Conservation (phyloP, 371 early-diverging fungal genomes). For the Syncephalastrum sp. region DNA sequence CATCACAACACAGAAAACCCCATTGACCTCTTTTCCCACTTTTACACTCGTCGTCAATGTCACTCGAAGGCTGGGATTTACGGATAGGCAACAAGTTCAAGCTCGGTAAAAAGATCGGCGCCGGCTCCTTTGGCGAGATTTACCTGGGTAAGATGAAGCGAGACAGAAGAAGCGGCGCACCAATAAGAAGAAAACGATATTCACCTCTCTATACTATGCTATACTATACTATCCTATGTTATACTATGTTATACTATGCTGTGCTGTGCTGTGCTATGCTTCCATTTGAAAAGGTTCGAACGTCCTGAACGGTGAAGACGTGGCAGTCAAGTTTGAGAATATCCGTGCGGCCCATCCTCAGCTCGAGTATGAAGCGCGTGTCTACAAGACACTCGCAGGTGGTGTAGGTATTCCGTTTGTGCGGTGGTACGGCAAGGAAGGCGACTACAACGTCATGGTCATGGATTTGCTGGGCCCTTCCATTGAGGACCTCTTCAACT, state of each 20-base stretch:
- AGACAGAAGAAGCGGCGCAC: constrained; percentile 1
- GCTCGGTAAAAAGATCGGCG: constrained; percentile 96
- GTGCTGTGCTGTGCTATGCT: neutral
- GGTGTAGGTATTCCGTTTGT: constrained; percentile 97
- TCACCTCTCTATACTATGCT: neutral
- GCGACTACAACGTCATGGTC: constrained; percentile 93
- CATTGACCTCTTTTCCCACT: too few species aligned
- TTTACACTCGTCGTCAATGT: constrained; percentile 14
- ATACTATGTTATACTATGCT: too few species aligned
- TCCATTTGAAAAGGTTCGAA: constrained; percentile 69
- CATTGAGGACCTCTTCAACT: constrained; percentile 98
- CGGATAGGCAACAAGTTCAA: constrained; percentile 86
- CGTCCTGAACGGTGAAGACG: constrained; percentile 90
- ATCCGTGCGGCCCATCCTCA: constrained; percentile 93
- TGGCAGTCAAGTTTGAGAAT: constrained; percentile 94
- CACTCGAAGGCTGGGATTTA: constrained; percentile 43
- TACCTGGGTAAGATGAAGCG: constrained; percentile 72
- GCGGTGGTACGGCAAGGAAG: constrained; percentile 90
- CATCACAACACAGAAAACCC: too few species aligned
- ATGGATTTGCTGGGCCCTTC: constrained; percentile 99
- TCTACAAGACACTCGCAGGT: constrained; percentile 92
- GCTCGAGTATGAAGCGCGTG: constrained; percentile 95
- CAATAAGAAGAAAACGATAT: neutral
- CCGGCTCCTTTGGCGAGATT: constrained; percentile 99
- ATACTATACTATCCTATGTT: too few species aligned